These are phyloP conservation scores for Cordia subcordata DNA, from an alignment of 257 asterid genomes.

Conservation along the genomic window DNA sequence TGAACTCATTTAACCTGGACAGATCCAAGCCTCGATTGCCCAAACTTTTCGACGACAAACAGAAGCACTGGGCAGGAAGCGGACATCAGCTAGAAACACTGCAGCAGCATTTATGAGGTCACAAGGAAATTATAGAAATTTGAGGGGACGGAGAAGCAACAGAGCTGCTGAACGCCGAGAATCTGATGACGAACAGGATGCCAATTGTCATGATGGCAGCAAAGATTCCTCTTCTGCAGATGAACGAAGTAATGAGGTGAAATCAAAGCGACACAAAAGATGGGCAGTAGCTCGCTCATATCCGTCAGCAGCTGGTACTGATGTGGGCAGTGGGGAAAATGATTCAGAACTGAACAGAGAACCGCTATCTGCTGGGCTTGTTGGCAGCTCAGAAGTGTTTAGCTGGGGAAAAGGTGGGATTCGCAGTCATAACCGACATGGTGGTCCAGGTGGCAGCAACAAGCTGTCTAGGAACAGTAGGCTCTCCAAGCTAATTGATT, in stretches of 20 bases:
- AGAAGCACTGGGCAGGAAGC: conserved; percentile 91
- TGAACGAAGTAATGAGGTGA: conserved; percentile 62
- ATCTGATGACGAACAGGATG: conserved; percentile 86
- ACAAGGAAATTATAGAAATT: conserved; percentile 52
- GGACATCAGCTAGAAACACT: conserved; percentile 48
- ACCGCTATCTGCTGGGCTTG: conserved; percentile 42
- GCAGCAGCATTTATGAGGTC: conserved; percentile 50
- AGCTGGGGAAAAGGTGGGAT: conserved; percentile 95
- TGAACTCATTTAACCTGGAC: conserved; percentile 17
- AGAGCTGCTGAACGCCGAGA: conserved; percentile 54
- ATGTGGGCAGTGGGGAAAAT: conserved; percentile 56
- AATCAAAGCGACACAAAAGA: conserved; percentile 65
- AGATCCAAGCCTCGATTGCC: conserved; percentile 95
- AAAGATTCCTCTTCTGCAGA: conserved; percentile 89
- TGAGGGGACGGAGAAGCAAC: conserved; percentile 62
- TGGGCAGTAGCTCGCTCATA: conserved; percentile 55
- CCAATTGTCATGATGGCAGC: conserved; percentile 61
- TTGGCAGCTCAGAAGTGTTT: conserved; percentile 59
- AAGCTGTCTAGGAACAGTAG: conserved; percentile 53
- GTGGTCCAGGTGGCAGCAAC: conserved; percentile 46
- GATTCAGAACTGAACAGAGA: conserved; percentile 66
- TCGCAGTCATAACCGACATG: conserved; percentile 73
- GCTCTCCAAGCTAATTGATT: conserved; percentile 64
- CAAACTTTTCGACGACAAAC: conserved; percentile 85
- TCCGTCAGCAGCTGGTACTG: conserved; percentile 51